Evolutionary conservation across 2,329 filamentous ascomycete species (phyloP).

Genomic region (Claviceps digitariae): DNA sequence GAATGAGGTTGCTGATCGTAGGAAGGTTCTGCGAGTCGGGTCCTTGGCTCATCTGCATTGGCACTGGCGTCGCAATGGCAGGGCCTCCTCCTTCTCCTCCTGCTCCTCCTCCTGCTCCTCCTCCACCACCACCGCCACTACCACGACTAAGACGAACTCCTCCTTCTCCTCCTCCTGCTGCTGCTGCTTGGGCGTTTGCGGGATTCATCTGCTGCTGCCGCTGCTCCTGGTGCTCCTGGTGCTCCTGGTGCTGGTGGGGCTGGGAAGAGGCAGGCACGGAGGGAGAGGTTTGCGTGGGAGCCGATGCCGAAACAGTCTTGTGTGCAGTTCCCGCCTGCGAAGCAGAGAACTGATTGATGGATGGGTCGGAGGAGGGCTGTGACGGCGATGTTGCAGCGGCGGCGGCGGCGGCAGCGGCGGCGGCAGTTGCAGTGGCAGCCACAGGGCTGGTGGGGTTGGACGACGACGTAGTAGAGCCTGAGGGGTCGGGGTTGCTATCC

Average conservation of each 20-base stretch:
- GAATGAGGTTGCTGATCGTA: conserved; percentile 74
- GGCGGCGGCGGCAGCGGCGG: not conserved
- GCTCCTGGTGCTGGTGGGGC: conserved; percentile 9
- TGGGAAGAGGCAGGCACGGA: conserved; percentile 8
- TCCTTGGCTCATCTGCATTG: conserved; percentile 16
- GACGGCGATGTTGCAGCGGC: conserved; percentile 25
- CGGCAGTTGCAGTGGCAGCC: conserved; percentile 23
- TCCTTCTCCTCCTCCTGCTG: too few relatives aligned
- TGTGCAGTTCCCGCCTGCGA: conserved; percentile 7
- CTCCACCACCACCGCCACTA: too few relatives aligned
- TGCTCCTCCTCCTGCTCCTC: not conserved
- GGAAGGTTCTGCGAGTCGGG: conserved; percentile 55
- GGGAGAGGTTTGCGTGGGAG: conserved; percentile 5
- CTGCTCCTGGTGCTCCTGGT: conserved; percentile 8
- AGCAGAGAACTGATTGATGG: conserved; percentile 14
- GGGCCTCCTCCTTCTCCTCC: conserved; percentile 7
- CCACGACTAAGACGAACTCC: too few relatives aligned
- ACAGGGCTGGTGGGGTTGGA: conserved; percentile 51
- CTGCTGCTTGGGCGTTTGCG: conserved; percentile 11
- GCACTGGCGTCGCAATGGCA: conserved; percentile 14
- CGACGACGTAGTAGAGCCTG: conserved; percentile 31
- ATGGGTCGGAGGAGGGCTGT: conserved; percentile 34
- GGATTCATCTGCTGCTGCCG: conserved; percentile 11
- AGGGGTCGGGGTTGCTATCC: conserved; percentile 64
- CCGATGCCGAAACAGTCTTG: conserved; percentile 6